Conservation (phyloP, 2,329 filamentous ascomycete species). For the Cladorrhinum sp. region DNA sequence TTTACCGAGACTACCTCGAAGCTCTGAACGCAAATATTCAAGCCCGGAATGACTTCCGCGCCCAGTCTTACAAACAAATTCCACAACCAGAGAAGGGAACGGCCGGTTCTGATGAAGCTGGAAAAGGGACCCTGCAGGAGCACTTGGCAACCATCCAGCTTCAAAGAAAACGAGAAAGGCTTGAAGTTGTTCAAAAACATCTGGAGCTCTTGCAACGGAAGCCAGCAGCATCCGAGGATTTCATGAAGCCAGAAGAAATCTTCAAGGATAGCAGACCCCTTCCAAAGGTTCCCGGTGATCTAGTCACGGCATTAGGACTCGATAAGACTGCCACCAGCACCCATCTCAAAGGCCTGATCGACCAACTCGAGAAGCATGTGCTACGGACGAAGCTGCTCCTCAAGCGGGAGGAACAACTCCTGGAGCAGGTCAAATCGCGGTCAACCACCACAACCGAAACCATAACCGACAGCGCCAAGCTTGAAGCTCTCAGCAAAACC, state of each 20-base stretch:
- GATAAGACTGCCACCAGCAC: conserved; percentile 37
- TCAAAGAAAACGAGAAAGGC: conserved; percentile 48
- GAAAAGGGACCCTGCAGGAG: conserved; percentile 40
- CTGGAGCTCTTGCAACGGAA: conserved; percentile 50
- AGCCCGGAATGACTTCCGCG: conserved; percentile 48
- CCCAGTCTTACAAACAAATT: conserved; percentile 25
- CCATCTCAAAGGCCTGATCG: conserved; percentile 47
- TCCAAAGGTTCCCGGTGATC: conserved; percentile 50
- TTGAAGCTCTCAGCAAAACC: conserved; percentile 54
- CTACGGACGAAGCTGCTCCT: conserved; percentile 56
- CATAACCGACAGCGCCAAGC: conserved; percentile 38
- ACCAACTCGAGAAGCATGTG: conserved; percentile 55
- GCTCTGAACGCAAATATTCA: conserved; percentile 51
- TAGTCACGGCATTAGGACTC: conserved; percentile 48
- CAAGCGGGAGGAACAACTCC: conserved; percentile 53
- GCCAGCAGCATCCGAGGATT: conserved; percentile 48
- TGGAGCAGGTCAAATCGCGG: conserved; percentile 45
- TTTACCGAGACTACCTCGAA: conserved; percentile 54
- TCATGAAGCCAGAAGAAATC: conserved; percentile 48
- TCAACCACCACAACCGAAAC: conserved; percentile 36
- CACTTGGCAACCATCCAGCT: conserved; percentile 52
- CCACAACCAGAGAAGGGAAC: background rate
- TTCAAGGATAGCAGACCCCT: conserved; percentile 44
- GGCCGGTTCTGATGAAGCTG: conserved; percentile 11
- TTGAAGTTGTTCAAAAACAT: conserved; percentile 50